These are phyloP conservation scores for Trametes pubescens DNA, from an alignment of 1,284 basidiomycete genomes.

Conservation along the genomic window DNA sequence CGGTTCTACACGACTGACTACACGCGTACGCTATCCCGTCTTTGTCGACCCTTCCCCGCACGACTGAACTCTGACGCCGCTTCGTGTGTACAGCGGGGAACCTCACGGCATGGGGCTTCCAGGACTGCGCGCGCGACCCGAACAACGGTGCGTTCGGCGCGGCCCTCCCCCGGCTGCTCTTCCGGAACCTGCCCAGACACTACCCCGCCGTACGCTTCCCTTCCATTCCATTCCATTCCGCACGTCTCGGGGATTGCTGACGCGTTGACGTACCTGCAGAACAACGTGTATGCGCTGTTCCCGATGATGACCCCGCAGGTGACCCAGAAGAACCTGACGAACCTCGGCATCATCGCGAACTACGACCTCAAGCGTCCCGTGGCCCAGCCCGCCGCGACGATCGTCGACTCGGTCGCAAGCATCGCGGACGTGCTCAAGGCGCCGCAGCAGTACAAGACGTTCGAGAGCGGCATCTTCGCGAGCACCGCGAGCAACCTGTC, in stretches of 20 bases:
- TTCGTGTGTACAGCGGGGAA: constrained; percentile 58
- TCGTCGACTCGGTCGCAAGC: constrained; percentile 52
- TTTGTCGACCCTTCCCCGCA: background rate
- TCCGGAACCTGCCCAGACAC: constrained; percentile 71
- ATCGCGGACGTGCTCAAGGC: constrained; percentile 53
- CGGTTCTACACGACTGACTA: constrained; percentile 83
- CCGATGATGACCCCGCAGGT: constrained; percentile 78
- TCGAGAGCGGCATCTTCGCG: constrained; percentile 25
- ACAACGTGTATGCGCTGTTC: constrained; percentile 83
- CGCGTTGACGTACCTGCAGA: constrained; percentile 45
- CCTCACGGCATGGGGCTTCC: constrained; percentile 80
- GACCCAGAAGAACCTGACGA: constrained; percentile 66
- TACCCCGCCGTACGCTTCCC: constrained; percentile 70
- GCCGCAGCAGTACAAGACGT: constrained; percentile 47
- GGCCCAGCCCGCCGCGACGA: constrained; percentile 43
- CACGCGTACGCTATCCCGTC: constrained; percentile 51
- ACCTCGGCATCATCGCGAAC: constrained; percentile 58
- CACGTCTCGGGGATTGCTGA: constrained; percentile 52
- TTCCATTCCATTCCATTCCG: constrained; percentile 54
- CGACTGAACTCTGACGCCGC: constrained; percentile 6
- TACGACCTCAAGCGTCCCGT: constrained; percentile 65
- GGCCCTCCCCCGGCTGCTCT: constrained; percentile 75
- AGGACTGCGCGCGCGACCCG: constrained; percentile 70
- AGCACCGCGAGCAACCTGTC: constrained; percentile 27
- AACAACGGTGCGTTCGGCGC: constrained; percentile 78